Conservation (phyloP, 495 filamentous ascomycete genomes). For the Penicillium tannophilum region DNA sequence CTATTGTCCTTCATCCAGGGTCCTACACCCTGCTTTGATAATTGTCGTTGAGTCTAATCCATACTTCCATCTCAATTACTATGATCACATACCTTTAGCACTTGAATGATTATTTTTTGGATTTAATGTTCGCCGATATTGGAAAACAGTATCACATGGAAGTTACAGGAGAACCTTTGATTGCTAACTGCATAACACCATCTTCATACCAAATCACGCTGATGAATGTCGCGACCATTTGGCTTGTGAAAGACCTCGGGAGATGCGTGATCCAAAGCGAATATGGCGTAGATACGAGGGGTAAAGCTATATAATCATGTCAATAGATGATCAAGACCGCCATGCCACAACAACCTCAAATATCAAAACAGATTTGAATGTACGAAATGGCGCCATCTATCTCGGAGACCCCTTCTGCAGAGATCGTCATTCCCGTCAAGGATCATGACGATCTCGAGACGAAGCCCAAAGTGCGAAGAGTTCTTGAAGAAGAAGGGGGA, state of each 20-base stretch:
- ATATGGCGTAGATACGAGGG: background rate
- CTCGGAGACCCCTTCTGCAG: conserved; percentile 8
- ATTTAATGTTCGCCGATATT: background rate
- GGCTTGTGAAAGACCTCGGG: background rate
- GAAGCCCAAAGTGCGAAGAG: conserved; percentile 23
- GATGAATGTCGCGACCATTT: no score
- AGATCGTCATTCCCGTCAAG: conserved; percentile 27
- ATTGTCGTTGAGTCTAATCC: background rate
- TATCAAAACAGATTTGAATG: no score
- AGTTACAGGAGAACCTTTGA: no score
- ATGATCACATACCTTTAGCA: no score
- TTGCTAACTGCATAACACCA: no score
- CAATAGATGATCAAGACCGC: no score
- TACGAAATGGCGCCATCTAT: conserved; percentile 30
- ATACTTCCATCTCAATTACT: no score
- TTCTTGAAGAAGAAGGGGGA: conserved; percentile 30
- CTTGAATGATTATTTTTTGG: no score
- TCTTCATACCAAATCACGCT: no score
- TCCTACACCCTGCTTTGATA: background rate
- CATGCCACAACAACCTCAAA: no score
- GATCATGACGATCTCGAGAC: background rate
- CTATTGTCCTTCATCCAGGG: background rate
- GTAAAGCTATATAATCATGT: background rate
- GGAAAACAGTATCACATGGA: no score
- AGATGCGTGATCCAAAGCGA: background rate